Percentiles rank a stretch among this genome's conserved stretches.
Evolutionary conservation across 345 rosid genomes (phyloP).

Genomic region (Bruguiera parviflora): DNA sequence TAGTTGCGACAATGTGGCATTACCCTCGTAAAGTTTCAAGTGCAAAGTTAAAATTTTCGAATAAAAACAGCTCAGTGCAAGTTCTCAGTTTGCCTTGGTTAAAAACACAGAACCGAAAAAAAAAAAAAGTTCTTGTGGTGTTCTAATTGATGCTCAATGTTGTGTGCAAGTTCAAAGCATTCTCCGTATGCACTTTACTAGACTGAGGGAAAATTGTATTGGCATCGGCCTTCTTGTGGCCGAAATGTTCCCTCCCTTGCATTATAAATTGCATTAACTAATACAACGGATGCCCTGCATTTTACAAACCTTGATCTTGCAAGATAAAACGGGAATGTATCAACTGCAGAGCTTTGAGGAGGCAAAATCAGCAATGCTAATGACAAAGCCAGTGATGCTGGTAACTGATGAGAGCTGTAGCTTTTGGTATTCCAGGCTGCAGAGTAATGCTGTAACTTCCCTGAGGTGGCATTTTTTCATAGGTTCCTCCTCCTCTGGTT

Average conservation of each 20-base stretch:
- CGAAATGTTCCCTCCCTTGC: not conserved
- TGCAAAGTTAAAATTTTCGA: not conserved
- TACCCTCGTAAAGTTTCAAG: not conserved
- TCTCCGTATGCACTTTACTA: not conserved
- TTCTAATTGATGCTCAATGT: not conserved
- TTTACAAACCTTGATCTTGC: not conserved
- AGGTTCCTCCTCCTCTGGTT: conserved; percentile 33
- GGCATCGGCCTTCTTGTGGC: not conserved
- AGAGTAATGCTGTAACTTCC: conserved; percentile 39
- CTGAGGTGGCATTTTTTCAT: conserved; percentile 61
- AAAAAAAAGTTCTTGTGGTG: too few species aligned
- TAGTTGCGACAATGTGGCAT: not conserved
- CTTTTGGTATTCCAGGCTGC: conserved; percentile 41
- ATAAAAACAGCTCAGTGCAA: not conserved
- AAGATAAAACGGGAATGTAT: too few species aligned
- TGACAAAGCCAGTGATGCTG: conserved; percentile 54
- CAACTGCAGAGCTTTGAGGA: conserved; percentile 60
- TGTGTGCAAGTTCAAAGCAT: not conserved
- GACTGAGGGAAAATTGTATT: not conserved
- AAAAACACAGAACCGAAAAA: too few species aligned
- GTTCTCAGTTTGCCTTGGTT: too few species aligned
- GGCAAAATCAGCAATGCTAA: conserved; percentile 55
- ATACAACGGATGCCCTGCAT: not conserved
- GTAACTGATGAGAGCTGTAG: conserved; percentile 61
- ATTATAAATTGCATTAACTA: not conserved